These are phyloP conservation scores for Verbascum thapsus DNA, from an alignment of 257 asterid species.

Conservation along the genomic window DNA sequence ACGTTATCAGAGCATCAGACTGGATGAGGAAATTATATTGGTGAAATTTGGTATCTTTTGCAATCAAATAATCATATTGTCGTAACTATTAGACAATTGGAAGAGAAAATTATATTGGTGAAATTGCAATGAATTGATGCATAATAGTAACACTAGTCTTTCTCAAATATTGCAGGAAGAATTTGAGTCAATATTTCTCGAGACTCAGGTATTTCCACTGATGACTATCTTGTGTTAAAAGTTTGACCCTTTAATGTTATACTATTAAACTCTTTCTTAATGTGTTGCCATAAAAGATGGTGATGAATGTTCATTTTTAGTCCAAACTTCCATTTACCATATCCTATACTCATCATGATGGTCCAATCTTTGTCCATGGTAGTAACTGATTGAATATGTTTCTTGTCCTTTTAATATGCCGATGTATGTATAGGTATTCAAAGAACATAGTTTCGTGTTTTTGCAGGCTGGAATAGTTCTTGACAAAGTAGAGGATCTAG, in stretches of 20 bases:
- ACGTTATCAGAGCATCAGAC: no score
- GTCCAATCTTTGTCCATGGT: constrained; percentile 9
- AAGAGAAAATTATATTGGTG: background rate
- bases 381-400: background rate
- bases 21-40: no score
- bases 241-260: constrained; percentile 3
- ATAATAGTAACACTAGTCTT: constrained; percentile 17
- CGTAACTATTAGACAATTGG: background rate
- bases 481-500: constrained; percentile 73
- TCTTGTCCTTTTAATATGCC: background rate
- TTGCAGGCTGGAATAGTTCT: constrained; percentile 62
- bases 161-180: constrained; percentile 55
- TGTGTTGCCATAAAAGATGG: background rate
- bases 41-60: no score
- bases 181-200: constrained; percentile 50
- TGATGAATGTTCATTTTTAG: constrained; percentile 1
- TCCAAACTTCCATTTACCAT: background rate
- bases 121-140: constrained; percentile 12
- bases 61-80: no score
- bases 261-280: background rate
- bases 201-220: constrained; percentile 54
- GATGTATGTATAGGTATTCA: constrained; percentile 2
- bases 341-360: background rate
- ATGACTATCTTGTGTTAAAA: constrained; percentile 6
- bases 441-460: constrained; percentile 8